These are phyloP conservation scores for Vitis labrusca DNA, from an alignment of 164 flowering plant species.

Conservation along the genomic window DNA sequence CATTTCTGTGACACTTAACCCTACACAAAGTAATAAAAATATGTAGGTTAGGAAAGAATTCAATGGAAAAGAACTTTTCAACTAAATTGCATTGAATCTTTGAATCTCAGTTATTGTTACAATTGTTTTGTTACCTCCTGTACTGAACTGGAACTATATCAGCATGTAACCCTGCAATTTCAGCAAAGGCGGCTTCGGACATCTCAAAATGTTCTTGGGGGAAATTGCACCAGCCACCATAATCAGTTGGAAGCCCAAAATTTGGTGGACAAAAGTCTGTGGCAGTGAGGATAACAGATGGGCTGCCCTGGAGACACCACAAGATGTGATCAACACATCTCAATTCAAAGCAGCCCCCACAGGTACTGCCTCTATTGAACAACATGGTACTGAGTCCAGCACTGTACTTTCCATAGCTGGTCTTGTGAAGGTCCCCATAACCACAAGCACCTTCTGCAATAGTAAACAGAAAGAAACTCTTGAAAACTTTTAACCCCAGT, in stretches of 20 bases:
- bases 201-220: constrained; percentile 78
- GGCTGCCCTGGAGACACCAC: constrained; percentile 79
- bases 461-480: neutral
- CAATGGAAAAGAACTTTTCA: neutral
- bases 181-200: constrained; percentile 59
- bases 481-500: neutral
- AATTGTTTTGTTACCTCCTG: constrained; percentile 42
- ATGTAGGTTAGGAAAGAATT: neutral
- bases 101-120: no score
- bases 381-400: constrained; percentile 62
- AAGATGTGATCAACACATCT: constrained; percentile 66
- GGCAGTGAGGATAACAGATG: constrained; percentile 61
- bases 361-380: constrained; percentile 69
- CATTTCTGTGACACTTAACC: constrained; percentile 62
- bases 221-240: constrained; percentile 89
- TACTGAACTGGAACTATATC: constrained; percentile 75
- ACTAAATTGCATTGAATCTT: neutral
- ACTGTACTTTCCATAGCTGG: constrained; percentile 53
- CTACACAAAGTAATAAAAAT: constrained; percentile 31
- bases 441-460: constrained; percentile 79
- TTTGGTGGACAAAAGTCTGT: constrained; percentile 88
- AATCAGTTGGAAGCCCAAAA: constrained; percentile 63
- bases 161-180: constrained; percentile 57
- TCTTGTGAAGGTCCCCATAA: constrained; percentile 60
- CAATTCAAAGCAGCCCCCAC: constrained; percentile 75